Conservation (phyloP, 768 basidiomycete species). For the Mycena galericulata region DNA sequence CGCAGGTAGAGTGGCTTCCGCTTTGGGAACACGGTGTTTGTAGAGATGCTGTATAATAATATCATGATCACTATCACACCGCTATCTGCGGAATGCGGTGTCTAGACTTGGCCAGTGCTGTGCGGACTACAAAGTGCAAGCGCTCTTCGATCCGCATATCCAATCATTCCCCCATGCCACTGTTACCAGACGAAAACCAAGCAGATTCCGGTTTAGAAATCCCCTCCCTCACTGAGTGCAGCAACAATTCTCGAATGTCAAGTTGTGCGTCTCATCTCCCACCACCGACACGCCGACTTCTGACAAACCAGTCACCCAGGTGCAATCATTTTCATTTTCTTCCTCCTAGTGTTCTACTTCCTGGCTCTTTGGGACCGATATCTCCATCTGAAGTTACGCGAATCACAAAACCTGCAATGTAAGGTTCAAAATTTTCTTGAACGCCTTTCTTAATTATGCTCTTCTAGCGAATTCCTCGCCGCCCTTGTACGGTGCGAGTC, state of each 20-base stretch:
- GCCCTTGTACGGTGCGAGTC: slow-evolving; percentile 16
- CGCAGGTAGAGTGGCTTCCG: too few species aligned
- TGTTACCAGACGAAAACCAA: background rate
- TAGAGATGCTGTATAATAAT: too few species aligned
- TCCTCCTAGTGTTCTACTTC: slow-evolving; percentile 49
- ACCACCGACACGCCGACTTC: background rate
- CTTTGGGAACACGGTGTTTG: too few species aligned
- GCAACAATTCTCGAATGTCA: slow-evolving; percentile 3
- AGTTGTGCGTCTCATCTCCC: background rate
- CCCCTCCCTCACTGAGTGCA: slow-evolving; percentile 8
- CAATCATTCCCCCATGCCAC: slow-evolving; percentile 15
- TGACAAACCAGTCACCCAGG: slow-evolving; percentile 26
- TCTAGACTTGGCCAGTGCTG: slow-evolving; percentile 1
- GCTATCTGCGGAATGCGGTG: too few species aligned
- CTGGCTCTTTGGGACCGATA: slow-evolving; percentile 54
- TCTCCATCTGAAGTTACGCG: slow-evolving; percentile 44
- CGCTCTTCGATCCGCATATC: background rate
- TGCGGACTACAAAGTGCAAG: slow-evolving; percentile 16
- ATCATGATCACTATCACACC: too few species aligned
- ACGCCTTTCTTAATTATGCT: background rate
- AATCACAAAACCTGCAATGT: slow-evolving; percentile 35
- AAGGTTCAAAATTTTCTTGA: background rate
- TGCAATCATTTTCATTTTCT: slow-evolving; percentile 41
- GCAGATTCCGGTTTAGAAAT: background rate
- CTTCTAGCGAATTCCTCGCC: background rate